phyloP scores from a whole-genome alignment of 345 rosid genomes.

The Sonneratia caseolaris region DNA sequence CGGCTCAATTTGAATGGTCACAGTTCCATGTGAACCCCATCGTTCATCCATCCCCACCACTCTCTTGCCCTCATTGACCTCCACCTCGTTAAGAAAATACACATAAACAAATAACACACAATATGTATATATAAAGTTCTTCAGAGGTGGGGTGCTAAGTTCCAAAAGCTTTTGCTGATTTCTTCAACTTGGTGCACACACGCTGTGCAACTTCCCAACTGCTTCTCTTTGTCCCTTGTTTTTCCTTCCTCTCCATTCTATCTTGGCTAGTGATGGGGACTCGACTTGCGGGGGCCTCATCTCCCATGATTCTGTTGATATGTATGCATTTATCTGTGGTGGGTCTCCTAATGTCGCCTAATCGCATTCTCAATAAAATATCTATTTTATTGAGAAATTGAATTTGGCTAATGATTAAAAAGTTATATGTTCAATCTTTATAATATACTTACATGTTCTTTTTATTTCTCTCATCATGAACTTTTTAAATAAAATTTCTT shows the following conservation, averaged over 20 bases:
- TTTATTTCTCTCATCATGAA: too few species aligned
- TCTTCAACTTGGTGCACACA: neutral
- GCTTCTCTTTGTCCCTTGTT: neutral
- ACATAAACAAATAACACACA: neutral
- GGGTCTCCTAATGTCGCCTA: neutral
- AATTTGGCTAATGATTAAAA: too few species aligned
- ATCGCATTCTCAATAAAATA: neutral
- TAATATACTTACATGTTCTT: too few species aligned
- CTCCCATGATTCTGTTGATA: neutral
- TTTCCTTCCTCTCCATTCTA: neutral
- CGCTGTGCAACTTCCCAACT: constrained; percentile 3
- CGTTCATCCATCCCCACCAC: neutral
- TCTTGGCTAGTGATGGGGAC: neutral
- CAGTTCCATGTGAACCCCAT: neutral
- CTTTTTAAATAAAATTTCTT: too few species aligned
- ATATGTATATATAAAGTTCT: neutral
- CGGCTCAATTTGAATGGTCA: constrained; percentile 1
- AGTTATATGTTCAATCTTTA: too few species aligned
- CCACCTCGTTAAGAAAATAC: neutral
- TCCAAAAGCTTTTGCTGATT: neutral
- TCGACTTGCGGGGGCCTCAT: neutral
- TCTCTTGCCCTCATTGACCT: neutral
- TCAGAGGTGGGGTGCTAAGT: neutral
- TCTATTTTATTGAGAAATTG: neutral
- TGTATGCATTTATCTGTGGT: neutral